Evolutionary conservation across 2,329 filamentous ascomycete species (phyloP).

Genomic region (Neofusicoccum laricinum): DNA sequence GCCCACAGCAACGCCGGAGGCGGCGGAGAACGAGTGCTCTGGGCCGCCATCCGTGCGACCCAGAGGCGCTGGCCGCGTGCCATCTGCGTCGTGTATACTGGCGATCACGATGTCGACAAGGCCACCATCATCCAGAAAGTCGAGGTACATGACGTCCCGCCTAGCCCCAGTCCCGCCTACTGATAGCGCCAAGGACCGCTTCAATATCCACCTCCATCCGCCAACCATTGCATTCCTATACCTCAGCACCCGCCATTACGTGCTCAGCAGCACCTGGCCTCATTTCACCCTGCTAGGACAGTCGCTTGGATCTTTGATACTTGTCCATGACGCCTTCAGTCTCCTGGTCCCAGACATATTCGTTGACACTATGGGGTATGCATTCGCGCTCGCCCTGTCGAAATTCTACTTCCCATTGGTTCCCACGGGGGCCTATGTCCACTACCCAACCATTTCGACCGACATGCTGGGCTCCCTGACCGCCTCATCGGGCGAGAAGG

Average conservation of each 20-base stretch:
- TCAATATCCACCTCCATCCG: conserved; percentile 86
- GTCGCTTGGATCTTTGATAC: conserved; percentile 79
- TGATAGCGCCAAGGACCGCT: conserved; percentile 53
- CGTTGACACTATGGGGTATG: conserved; percentile 97
- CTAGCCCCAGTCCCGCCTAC: background rate
- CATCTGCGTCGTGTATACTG: conserved; percentile 90
- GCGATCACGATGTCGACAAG: conserved; percentile 86
- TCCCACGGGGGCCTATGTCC: conserved; percentile 89
- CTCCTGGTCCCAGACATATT: conserved; percentile 90
- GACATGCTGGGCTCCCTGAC: conserved; percentile 86
- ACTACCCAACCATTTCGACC: conserved; percentile 97
- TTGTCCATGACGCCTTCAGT: conserved; percentile 91
- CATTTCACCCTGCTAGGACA: conserved; percentile 93
- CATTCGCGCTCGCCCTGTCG: conserved; percentile 79
- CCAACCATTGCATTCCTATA: conserved; percentile 87
- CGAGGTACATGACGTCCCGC: conserved; percentile 51
- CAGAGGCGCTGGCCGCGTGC: conserved; percentile 86
- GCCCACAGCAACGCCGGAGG: conserved; percentile 82
- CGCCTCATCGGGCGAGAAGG: conserved; percentile 45
- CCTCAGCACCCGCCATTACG: conserved; percentile 80
- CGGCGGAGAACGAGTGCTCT: conserved; percentile 91
- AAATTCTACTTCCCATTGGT: conserved; percentile 77
- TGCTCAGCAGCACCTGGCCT: conserved; percentile 83
- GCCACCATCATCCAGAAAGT: conserved; percentile 73
- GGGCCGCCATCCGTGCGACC: conserved; percentile 89